Evolutionary conservation across 2,329 filamentous ascomycete species (phyloP).

Genomic region (Tolypocladium guangdongense): DNA sequence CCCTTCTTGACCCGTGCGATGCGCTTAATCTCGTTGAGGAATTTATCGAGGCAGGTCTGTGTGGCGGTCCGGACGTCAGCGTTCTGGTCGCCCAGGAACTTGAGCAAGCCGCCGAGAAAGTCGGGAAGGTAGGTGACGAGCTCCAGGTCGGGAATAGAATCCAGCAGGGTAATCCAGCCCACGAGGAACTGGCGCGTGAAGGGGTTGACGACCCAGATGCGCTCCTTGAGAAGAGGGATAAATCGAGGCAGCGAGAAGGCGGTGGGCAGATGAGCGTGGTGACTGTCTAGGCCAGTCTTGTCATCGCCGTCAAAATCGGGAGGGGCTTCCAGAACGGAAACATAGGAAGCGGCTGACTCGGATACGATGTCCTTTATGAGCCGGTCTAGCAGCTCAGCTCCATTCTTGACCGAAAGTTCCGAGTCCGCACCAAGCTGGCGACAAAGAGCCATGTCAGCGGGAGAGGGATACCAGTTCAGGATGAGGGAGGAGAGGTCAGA

Average conservation of each 20-base stretch:
- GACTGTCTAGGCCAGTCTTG: constrained; percentile 31
- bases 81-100: constrained; percentile 85
- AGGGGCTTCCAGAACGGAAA: constrained; percentile 69
- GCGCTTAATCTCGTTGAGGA: constrained; percentile 86
- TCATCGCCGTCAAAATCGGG: constrained; percentile 34
- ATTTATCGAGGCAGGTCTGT: constrained; percentile 78
- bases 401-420: constrained; percentile 95
- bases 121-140: constrained; percentile 86
- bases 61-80: constrained; percentile 91
- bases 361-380: constrained; percentile 94
- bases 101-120: constrained; percentile 80
- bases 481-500: neutral
- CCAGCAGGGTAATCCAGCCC: constrained; percentile 87
- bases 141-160: constrained; percentile 94
- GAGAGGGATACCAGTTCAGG: neutral
- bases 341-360: constrained; percentile 88
- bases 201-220: constrained; percentile 88
- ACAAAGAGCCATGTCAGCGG: neutral
- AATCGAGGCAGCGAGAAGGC: constrained; percentile 88
- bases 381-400: constrained; percentile 86
- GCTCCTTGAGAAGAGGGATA: constrained; percentile 85
- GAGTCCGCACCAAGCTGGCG: constrained; percentile 82
- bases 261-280: constrained; percentile 50
- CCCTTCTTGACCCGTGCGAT: constrained; percentile 89
- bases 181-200: constrained; percentile 93